Base-by-base conservation (phyloP, 2,329 filamentous ascomycete species). In the Neonectria sp. region DNA sequence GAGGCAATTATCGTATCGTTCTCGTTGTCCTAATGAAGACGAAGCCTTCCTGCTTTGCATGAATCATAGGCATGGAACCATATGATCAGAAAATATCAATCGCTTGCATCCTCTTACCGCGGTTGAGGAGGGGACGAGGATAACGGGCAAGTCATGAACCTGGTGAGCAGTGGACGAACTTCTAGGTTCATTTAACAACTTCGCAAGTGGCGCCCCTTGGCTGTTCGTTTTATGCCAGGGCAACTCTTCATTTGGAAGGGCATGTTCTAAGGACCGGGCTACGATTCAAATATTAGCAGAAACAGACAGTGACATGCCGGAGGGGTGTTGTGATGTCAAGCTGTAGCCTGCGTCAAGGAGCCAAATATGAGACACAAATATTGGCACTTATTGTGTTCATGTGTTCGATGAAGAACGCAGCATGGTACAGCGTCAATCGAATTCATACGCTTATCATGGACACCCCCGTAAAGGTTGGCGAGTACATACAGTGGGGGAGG, bases 161-260 rank as follows among this genome's bases (percentile, higher is more conserved):
- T 12, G 33, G 6, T 4, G 13, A 35, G 33, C 33, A 15, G 27
- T 29, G 4, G 33, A 15, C 13, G 33, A 35, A 15, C 33, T 35
- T 13, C 33, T 15, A 15, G 9, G 13, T 35, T 13, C 12, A 15
- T 35, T 35, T 12, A 2, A 35, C 6, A 13, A 35, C 9, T 7
- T 35, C 13, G 13, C 33, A 35, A 15, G 33, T 35, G 33, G 33
- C 15, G 12, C 12, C 12, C 12, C 33, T 35, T 12, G 31, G 17
- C 12, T 63, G n/a, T 45, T 46, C 3, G 27, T 63, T 5, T 24
- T 46, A 7, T 29, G 37, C 6, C 13, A 29, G 33, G 57, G 45
- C 58, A 55, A 7, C 62, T 66, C 46, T 66, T 53, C 46, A 37
- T 21, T 11, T 58, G 53, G 31, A 46, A 35, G 29, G 55, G 35